These are phyloP conservation scores for Aspergillus sp. DNA, from an alignment of 2,329 filamentous ascomycete genomes.

Conservation along the genomic window DNA sequence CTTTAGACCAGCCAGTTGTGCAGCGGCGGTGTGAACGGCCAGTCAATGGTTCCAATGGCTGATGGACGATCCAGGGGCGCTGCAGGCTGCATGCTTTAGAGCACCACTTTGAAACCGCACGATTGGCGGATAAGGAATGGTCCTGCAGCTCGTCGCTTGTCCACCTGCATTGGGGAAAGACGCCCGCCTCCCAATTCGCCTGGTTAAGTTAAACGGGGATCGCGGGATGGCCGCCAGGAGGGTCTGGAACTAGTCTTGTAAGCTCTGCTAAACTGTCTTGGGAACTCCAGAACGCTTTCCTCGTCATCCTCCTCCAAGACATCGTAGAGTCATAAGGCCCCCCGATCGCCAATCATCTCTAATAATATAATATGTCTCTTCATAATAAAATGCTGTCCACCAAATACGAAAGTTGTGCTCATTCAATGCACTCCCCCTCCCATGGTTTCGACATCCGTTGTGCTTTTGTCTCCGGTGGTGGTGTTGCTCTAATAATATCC, in stretches of 20 bases:
- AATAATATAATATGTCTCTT: not conserved
- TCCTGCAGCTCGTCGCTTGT: constrained; percentile 17
- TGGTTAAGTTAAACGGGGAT: constrained; percentile 2
- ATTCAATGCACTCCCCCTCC: not conserved
- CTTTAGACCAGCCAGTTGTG: no score
- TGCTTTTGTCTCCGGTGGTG: no score
- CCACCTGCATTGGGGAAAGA: constrained; percentile 13
- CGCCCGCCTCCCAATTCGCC: constrained; percentile 18
- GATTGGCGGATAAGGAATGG: constrained; percentile 19
- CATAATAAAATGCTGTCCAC: not conserved
- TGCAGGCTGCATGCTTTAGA: constrained; percentile 25
- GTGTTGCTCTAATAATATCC: constrained; percentile 6
- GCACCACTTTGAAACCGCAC: constrained; percentile 19
- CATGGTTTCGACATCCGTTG: not conserved
- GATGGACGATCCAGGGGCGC: constrained; percentile 25
- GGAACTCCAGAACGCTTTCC: constrained; percentile 1
- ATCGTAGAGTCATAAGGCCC: not conserved
- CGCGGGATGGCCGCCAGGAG: constrained; percentile 10
- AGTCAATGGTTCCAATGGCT: constrained; percentile 14
- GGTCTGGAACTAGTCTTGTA: constrained; percentile 3
- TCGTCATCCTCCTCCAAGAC: constrained; percentile 1
- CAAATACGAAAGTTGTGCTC: not conserved
- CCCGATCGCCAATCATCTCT: not conserved
- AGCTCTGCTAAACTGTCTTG: no score
- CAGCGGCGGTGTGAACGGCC: constrained; percentile 33